Base-by-base conservation (phyloP, 495 filamentous ascomycete species). In the Rhizodiscina lignyota region DNA sequence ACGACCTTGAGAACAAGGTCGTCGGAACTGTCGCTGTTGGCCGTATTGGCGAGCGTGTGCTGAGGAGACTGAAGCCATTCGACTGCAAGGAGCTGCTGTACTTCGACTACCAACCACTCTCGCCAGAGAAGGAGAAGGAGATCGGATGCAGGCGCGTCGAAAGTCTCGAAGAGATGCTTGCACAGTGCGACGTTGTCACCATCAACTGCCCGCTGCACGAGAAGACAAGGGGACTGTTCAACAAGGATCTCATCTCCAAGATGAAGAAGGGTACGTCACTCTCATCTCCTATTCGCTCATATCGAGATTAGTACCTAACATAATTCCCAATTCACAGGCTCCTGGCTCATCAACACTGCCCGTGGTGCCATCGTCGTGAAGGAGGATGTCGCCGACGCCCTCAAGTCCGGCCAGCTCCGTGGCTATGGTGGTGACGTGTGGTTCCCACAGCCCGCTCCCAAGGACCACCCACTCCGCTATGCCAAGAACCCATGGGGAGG, bases 71-170 rank as follows among this genome's bases (percentile, higher is more conserved):
- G 28, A 92, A 85, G 72, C 62, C 85, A 41, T 97, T 96, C 52
- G 89, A 94, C 65, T 97, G 89, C 82, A 97, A 94, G 76, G 89
- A 97, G 71, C 72, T 97, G 26, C 71, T 97, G 38, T 97, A 97
- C 78, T 97, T 81, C 57, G 89, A 97, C 66, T 97, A 97, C 75
- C 89, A 97, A 65, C 86, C 87, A 22, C 70, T 97, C 41, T 66
- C 57, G 35, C 54, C 83, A 37, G 85, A 93, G 65, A 65, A 76
- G 47, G 89, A 97, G 73, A 77, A 79, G 59, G 89, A 94, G 68
- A 94, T 97, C 60, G 89, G 89, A 56, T 86, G 78, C 69, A 70
- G 89, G 49, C 74, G 89, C 38, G 85, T 94, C 24, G 71, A 81
- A 10, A 65, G 52, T 50, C 74, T 97, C 46, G 87, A 94, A 69